A percentile compares a stretch with the other conserved stretches of the same genome.
Conservation (phyloP, 1,284 basidiomycete genomes). For the Cryptococcus sp. region DNA sequence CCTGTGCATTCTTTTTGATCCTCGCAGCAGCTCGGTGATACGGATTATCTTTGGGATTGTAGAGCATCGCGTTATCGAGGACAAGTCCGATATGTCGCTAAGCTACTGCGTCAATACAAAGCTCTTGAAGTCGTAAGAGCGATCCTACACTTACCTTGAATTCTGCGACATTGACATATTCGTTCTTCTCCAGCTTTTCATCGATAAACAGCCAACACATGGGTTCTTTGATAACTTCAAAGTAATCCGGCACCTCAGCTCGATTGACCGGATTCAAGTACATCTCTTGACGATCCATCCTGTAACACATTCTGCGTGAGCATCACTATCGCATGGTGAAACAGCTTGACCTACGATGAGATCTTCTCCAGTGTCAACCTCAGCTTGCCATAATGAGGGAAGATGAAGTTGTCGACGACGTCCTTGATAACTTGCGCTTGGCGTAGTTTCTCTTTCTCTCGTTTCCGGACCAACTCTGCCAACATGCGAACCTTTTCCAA, state of each 20-base stretch:
- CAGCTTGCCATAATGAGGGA: conserved; percentile 66
- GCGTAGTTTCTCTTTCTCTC: conserved; percentile 79
- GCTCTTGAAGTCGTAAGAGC: not conserved
- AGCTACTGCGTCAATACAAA: not conserved
- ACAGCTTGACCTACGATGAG: conserved; percentile 59
- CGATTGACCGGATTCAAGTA: conserved; percentile 82
- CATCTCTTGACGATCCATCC: conserved; percentile 70
- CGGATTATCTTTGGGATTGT: conserved; percentile 74
- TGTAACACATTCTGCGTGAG: conserved; percentile 45
- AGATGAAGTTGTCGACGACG: conserved; percentile 66
- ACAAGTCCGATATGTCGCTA: conserved; percentile 83
- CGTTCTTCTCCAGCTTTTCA: conserved; percentile 70
- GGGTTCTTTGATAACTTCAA: conserved; percentile 78
- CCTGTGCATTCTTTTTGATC: conserved; percentile 63
- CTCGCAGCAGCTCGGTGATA: conserved; percentile 73
- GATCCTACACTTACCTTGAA: conserved; percentile 65
- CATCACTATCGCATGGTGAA: conserved; percentile 3
- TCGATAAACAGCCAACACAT: conserved; percentile 89
- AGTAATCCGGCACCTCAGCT: conserved; percentile 86
- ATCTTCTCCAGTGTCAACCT: conserved; percentile 71
- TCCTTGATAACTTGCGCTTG: conserved; percentile 72
- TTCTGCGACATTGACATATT: conserved; percentile 71
- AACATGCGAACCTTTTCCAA: conserved; percentile 73
- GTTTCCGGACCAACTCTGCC: conserved; percentile 70
- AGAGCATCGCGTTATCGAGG: conserved; percentile 79